These are phyloP conservation scores for Russula compacta DNA, from an alignment of 768 basidiomycete genomes.

Conservation along the genomic window DNA sequence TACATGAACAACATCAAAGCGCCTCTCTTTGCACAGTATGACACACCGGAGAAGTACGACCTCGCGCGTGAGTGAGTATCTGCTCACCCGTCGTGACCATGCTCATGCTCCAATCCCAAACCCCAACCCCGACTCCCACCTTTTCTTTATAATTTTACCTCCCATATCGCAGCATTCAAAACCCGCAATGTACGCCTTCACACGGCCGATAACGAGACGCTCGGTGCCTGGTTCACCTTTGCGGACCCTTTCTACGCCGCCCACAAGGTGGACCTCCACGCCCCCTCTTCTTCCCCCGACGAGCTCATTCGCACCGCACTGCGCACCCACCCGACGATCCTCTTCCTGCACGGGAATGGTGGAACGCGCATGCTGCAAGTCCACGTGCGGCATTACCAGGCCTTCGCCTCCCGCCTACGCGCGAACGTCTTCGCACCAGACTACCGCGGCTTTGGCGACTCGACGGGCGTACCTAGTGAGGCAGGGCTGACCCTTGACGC, in stretches of 20 bases:
- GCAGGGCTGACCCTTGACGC: conserved; percentile 66
- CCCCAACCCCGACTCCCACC: background rate
- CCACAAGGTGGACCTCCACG: conserved; percentile 27
- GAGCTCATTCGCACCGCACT: conserved; percentile 47
- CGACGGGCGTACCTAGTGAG: conserved; percentile 69
- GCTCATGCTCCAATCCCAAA: no score
- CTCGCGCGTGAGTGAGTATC: conserved; percentile 54
- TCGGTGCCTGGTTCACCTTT: conserved; percentile 84
- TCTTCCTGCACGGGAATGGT: conserved; percentile 91
- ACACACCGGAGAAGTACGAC: conserved; percentile 67
- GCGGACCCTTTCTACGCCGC: conserved; percentile 48
- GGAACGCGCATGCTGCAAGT: conserved; percentile 61
- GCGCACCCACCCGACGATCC: conserved; percentile 54
- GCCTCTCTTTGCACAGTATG: conserved; percentile 56
- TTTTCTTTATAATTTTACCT: background rate
- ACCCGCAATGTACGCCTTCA: conserved; percentile 60
- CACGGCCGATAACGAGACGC: conserved; percentile 65
- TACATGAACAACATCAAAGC: conserved; percentile 61
- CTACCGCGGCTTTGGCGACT: conserved; percentile 90
- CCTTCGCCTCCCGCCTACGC: conserved; percentile 53
- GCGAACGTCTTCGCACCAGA: conserved; percentile 81
- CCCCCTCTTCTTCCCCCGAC: conserved; percentile 27
- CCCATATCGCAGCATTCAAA: conserved; percentile 32
- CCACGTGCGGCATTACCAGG: conserved; percentile 61
- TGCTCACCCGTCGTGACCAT: no score